phyloP scores from a whole-genome alignment of 2,329 filamentous ascomycete species.

The Zalaria sp. region DNA sequence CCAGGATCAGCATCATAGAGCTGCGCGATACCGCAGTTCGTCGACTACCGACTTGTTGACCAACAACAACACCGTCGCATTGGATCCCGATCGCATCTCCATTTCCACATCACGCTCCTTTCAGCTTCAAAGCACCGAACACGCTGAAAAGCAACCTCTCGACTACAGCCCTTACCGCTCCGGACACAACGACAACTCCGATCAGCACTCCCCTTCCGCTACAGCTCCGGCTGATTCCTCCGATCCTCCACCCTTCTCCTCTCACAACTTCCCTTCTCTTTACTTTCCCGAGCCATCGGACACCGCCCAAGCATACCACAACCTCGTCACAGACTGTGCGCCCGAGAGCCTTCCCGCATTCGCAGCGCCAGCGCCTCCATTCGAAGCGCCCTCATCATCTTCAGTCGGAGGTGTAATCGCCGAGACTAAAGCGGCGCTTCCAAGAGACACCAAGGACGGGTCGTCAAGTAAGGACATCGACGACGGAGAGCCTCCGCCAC shows the following conservation, averaged over 20 bases:
- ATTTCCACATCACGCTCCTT: constrained; percentile 9
- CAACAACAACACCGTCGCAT: constrained; percentile 4
- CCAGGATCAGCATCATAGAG: no score
- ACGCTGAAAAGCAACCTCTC: constrained; percentile 4
- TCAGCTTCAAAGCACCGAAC: constrained; percentile 1
- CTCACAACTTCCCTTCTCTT: constrained; percentile 48
- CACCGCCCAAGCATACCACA: constrained; percentile 33
- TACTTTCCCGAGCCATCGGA: constrained; percentile 38
- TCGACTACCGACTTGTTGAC: not conserved
- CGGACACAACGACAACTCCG: constrained; percentile 1
- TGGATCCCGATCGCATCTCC: constrained; percentile 8
- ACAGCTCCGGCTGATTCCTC: constrained; percentile 37
- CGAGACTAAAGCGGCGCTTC: constrained; percentile 74
- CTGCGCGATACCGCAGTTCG: no score
- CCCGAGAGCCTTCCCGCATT: constrained; percentile 32
- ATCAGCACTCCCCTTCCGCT: not conserved
- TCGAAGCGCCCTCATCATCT: constrained; percentile 34
- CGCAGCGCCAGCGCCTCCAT: constrained; percentile 33
- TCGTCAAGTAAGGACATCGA: constrained; percentile 56
- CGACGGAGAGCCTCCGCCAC: constrained; percentile 87
- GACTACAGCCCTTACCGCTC: constrained; percentile 1
- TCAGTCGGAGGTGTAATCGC: constrained; percentile 31
- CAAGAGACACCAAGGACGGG: constrained; percentile 66
- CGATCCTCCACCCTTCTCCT: constrained; percentile 48
- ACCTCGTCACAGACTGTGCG: constrained; percentile 19